Base-by-base conservation (phyloP, 352 stramenopile genomes). In the Phytophthora palmivora region DNA sequence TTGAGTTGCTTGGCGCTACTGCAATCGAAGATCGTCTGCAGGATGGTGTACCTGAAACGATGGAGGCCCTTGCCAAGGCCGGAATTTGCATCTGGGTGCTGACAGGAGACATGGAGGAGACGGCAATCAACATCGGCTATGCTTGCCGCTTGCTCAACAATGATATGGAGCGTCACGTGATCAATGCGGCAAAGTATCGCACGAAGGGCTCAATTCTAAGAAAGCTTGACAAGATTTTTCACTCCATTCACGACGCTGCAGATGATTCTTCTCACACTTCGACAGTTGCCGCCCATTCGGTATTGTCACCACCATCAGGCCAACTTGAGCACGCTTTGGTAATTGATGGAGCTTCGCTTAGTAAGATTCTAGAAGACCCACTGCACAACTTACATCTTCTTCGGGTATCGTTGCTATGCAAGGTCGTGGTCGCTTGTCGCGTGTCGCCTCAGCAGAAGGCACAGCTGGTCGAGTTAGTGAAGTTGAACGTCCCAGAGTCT, bases 391-490 rank as follows among this genome's bases (percentile, higher is more conserved):
- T 93, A 24, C 83, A 94, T 58, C 67, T 98, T 32, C 71, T 98
- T 11, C 84, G 86, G 19, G 75, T 96, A 4, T 72, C 89, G 54
- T 78, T 85, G 58, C 95, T 87, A 72, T 99, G 95, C 67, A 94
- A 98, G 36, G 94, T 97, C 10, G 97, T 99, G 1, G 96, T 99
- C 53, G 97, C 95, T 24, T 99, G 97, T 58, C 92, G 98, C 50
- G 98, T 99, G 2, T 99, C 92, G 33, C 97, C 98, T 18, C 89
- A 97, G 44, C 98, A 99, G 72, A 99, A 99, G 72, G 97, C 97
- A 6, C 85, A 99, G 44, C 66, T 99, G 3, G 97, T 99, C 6
- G 91, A 98, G 55, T 79, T 99, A 21, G 96, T 99, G 3, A 94
- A 95, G 60, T 52, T 90, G 9, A 96, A 95, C 51, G 83, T 92